A percentile compares a stretch with the other conserved stretches of the same genome.
Evolutionary conservation across 441 rosid genomes (phyloP).

Genomic region (Aleurites moluccanus): DNA sequence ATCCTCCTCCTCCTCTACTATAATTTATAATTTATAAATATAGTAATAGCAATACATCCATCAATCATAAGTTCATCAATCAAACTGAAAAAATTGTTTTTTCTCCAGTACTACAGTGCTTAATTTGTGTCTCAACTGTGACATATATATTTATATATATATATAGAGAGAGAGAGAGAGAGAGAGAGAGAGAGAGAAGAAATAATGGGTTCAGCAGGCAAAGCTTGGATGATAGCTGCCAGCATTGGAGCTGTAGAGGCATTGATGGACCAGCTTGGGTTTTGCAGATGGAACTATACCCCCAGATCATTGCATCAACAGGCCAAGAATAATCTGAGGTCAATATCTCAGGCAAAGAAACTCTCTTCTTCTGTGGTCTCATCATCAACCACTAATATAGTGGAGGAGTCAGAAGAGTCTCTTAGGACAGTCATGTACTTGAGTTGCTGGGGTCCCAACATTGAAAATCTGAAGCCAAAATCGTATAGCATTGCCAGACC

Average conservation of each 20-base stretch:
- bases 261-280: slow-evolving; percentile 42
- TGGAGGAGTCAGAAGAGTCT: slow-evolving; percentile 27
- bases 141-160: too few species aligned
- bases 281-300: slow-evolving; percentile 44
- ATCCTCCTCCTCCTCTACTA: too few species aligned
- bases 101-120: too few species aligned
- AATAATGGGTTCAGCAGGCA: slow-evolving; percentile 35
- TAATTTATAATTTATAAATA: too few species aligned
- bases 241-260: slow-evolving; percentile 48
- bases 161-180: too few species aligned
- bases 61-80: too few species aligned
- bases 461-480: too few species aligned
- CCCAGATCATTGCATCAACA: slow-evolving; percentile 33
- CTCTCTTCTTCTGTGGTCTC: slow-evolving; percentile 22
- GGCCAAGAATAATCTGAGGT: slow-evolving; percentile 30
- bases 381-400: background rate
- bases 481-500: too few species aligned
- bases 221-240: slow-evolving; percentile 44
- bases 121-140: background rate
- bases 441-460: slow-evolving; percentile 44
- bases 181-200: background rate
- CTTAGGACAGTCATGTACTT: slow-evolving; percentile 36
- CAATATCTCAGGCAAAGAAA: slow-evolving; percentile 24
- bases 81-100: too few species aligned
- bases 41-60: too few species aligned